A percentile compares a stretch with the other conserved stretches of the same genome.
phyloP scores from a whole-genome alignment of 495 filamentous ascomycete species.

The Platismatia glauca region DNA sequence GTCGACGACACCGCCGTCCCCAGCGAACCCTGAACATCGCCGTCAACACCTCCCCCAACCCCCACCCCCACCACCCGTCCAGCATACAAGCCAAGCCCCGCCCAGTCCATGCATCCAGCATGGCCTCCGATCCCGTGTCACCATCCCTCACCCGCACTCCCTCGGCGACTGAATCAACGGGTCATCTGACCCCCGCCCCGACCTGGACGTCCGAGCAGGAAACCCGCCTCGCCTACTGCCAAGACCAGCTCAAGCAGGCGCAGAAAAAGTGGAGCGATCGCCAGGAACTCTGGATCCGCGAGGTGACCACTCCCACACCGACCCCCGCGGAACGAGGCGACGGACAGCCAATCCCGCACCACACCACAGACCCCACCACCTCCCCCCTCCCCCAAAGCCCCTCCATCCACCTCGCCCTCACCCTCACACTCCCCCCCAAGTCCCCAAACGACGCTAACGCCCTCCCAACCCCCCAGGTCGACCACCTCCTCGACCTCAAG shows the following conservation, averaged over 20 bases:
- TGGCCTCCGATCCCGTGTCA: background rate
- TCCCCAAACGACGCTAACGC: background rate
- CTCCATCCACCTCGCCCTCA: background rate
- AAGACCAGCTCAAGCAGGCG: slow-evolving; percentile 15
- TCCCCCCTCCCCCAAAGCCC: too few relatives aligned
- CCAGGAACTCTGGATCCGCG: slow-evolving; percentile 24
- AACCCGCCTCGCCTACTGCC: slow-evolving; percentile 15
- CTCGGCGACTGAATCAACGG: background rate
- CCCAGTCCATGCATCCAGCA: slow-evolving; percentile 10
- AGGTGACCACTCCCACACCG: slow-evolving; percentile 10
- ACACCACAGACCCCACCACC: too few relatives aligned
- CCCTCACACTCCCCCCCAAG: background rate
- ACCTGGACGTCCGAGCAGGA: slow-evolving; percentile 18
- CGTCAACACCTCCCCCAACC: background rate
- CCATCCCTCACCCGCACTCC: slow-evolving; percentile 5
- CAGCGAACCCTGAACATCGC: background rate
- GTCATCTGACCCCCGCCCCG: background rate
- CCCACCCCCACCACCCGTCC: background rate
- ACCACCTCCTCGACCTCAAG: slow-evolving; percentile 14
- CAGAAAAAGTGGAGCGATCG: slow-evolving; percentile 20
- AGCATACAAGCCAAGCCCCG: background rate
- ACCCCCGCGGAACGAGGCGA: background rate
- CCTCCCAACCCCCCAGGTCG: too few relatives aligned
- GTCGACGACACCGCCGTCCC: background rate
- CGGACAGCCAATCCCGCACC: too few relatives aligned